Evolutionary conservation across 345 rosid species (phyloP).

Genomic region (Laguncularia racemosa): DNA sequence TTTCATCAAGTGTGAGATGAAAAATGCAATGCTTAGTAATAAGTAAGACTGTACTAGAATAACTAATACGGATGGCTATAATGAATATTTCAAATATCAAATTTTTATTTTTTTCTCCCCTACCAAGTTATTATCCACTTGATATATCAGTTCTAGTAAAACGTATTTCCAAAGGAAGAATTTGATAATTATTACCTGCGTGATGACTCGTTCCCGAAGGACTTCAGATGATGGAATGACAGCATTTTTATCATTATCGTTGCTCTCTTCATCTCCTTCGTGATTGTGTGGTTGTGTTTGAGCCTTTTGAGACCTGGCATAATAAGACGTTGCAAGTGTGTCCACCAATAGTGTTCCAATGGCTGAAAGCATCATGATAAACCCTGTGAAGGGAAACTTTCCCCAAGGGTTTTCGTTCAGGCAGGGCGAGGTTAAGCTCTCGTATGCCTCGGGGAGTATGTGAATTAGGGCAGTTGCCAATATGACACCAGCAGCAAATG

Average conservation of each 20-base stretch:
- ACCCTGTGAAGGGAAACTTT: conserved; percentile 72
- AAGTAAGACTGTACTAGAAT: no score
- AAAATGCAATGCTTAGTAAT: no score
- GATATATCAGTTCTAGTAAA: no score
- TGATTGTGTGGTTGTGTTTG: neutral
- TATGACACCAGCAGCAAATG: conserved; percentile 3
- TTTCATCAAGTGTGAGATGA: no score
- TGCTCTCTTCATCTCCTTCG: neutral
- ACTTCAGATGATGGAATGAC: neutral
- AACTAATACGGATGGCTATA: no score
- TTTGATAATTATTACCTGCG: neutral
- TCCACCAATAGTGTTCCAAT: conserved; percentile 54
- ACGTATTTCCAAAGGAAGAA: neutral
- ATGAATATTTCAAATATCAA: no score
- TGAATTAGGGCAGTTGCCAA: neutral
- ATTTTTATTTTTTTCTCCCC: no score
- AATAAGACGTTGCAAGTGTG: conserved; percentile 37
- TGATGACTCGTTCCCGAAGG: conserved; percentile 1
- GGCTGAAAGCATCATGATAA: conserved; percentile 74
- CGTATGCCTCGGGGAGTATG: neutral
- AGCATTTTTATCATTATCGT: neutral
- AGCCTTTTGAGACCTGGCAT: neutral
- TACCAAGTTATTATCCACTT: no score
- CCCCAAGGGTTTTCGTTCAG: conserved; percentile 66
- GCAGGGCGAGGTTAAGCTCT: conserved; percentile 17